Conservation (phyloP, 139 green algal species). For the Tetratostichococcus sp. region DNA sequence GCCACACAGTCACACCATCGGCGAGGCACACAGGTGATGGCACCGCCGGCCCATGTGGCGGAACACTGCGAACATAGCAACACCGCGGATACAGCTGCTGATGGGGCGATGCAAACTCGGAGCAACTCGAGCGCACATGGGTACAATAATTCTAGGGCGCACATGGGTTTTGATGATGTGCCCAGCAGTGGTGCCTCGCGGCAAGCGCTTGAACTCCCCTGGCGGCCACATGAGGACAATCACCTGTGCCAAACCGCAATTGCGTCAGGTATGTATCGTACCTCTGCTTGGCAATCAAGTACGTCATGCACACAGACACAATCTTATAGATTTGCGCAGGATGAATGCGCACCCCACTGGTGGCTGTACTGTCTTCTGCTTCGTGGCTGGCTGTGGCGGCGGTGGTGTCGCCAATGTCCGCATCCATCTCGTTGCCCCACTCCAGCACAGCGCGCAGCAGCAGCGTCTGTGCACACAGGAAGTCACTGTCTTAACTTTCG, state of each 20-base stretch:
- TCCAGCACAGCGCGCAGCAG: slow-evolving; percentile 71
- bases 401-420: not conserved
- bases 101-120: not conserved
- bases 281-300: too few relatives aligned
- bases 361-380: not conserved
- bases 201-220: slow-evolving; percentile 58
- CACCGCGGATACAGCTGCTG: not conserved
- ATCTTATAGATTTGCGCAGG: too few relatives aligned
- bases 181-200: slow-evolving; percentile 71
- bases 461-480: slow-evolving; percentile 23
- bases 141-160: not conserved
- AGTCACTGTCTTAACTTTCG: too few relatives aligned
- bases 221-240: slow-evolving; percentile 43
- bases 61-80: not conserved
- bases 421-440: slow-evolving; percentile 52
- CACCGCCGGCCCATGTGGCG: too few relatives aligned
- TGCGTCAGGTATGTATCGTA: too few relatives aligned
- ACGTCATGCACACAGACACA: too few relatives aligned
- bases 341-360: not conserved
- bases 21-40: too few relatives aligned
- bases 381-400: not conserved
- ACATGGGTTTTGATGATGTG: slow-evolving; percentile 8
- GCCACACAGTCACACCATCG: too few relatives aligned
- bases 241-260: slow-evolving; percentile 14
- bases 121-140: too few relatives aligned